These are phyloP conservation scores for Hypoxylon fuscum DNA, from an alignment of 495 filamentous ascomycete genomes.

Conservation along the genomic window DNA sequence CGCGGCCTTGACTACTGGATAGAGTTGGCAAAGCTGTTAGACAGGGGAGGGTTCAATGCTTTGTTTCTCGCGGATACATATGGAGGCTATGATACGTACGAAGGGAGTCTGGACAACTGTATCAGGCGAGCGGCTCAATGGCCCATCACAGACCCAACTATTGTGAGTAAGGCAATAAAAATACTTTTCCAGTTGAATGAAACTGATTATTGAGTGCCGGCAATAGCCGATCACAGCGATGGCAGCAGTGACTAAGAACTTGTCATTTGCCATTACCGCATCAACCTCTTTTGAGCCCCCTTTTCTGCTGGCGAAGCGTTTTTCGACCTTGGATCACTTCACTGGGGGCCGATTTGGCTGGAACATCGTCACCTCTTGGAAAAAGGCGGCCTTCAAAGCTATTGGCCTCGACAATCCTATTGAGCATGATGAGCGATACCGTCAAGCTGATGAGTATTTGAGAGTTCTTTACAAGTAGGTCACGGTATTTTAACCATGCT, in stretches of 20 bases:
- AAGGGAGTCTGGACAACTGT: conserved; percentile 61
- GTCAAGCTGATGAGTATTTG: conserved; percentile 69
- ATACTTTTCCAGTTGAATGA: neutral
- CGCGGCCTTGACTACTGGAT: conserved; percentile 67
- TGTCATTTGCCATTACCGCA: conserved; percentile 63
- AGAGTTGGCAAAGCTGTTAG: conserved; percentile 66
- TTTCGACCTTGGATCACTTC: conserved; percentile 71
- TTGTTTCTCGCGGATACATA: conserved; percentile 71
- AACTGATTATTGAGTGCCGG: neutral
- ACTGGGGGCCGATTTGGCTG: conserved; percentile 68
- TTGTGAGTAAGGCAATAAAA: conserved; percentile 53
- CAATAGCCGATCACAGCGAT: conserved; percentile 58
- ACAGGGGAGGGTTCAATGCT: conserved; percentile 66
- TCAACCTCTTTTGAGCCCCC: conserved; percentile 69
- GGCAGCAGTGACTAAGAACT: conserved; percentile 65
- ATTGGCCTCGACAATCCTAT: conserved; percentile 65
- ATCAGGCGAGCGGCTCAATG: conserved; percentile 62
- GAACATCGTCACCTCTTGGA: conserved; percentile 73
- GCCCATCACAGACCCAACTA: conserved; percentile 62
- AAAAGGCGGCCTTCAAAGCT: conserved; percentile 66
- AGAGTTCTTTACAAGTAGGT: conserved; percentile 64
- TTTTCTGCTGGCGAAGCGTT: conserved; percentile 65
- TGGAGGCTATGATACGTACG: conserved; percentile 65
- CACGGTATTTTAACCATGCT: neutral
- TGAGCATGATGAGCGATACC: conserved; percentile 70